Evolutionary conservation across 371 early-diverging fungal genomes (phyloP), one percentile per base, ranked within the genome.

Genomic region (Saksenaea vasiformis): DNA sequence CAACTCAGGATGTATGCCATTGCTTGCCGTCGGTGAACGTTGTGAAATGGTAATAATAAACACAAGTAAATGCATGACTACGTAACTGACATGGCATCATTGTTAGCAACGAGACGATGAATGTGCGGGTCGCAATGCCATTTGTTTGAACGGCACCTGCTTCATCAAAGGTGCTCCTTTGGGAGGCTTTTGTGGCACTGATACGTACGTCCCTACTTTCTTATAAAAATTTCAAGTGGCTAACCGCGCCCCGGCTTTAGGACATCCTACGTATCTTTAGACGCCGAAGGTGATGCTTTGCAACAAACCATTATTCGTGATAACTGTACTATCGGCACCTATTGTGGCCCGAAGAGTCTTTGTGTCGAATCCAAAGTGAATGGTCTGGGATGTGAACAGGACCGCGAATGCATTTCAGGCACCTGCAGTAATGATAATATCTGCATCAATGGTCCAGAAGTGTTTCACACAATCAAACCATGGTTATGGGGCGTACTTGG

Each of bases 51-150:
- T 71, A 69, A 51, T n/a, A n/a, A n/a, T n/a, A n/a, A n/a, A n/a
- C n/a, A n/a, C n/a, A n/a, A n/a, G n/a, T n/a, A n/a, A n/a, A n/a
- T n/a, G n/a, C n/a, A n/a, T n/a, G n/a, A n/a, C n/a, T n/a, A n/a
- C n/a, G n/a, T n/a, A n/a, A n/a, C n/a, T n/a, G n/a, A n/a, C n/a
- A n/a, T n/a, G n/a, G n/a, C 31, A 31, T 7, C 7, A 31, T 22
- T 22, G 4, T n/a, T 62, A 80, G 80, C 77, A 78, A 74, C 72
- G 79, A 43, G 79, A 79, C 58, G 78, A 79, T 63, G 83, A 82
- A 61, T 79, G 83, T 55, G 34, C 65, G 1, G 79, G 78, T 5
- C 31, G 19, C 9, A 69, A 65, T 27, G 36, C 74, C 1, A 79
- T 82, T 41, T 82, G 83, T 60, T 56, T 82, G 8, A 82, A 82